Evolutionary conservation across 306 rosid species (phyloP).

Genomic region (Trichosanthes cucumerina): DNA sequence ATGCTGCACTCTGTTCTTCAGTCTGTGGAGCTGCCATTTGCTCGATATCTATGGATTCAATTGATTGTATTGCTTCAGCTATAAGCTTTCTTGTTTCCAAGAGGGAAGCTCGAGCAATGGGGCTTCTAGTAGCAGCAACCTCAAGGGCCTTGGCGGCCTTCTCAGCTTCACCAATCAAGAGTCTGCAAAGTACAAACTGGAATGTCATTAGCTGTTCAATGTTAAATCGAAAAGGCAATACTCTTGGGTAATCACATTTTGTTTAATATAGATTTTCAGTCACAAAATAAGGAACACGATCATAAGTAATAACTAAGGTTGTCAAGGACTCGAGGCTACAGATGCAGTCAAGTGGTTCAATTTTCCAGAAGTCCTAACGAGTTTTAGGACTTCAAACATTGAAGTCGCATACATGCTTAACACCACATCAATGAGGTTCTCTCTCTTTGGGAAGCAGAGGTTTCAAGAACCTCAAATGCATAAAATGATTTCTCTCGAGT

Average conservation of each 20-base stretch:
- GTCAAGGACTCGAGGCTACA: background rate
- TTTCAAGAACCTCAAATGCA: background rate
- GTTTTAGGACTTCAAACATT: background rate
- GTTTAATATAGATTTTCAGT: background rate
- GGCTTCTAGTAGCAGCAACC: slow-evolving; percentile 67
- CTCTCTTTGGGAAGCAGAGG: background rate
- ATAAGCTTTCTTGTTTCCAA: slow-evolving; percentile 78
- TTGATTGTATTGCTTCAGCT: slow-evolving; percentile 78
- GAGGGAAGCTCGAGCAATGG: slow-evolving; percentile 72
- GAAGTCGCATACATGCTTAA: background rate
- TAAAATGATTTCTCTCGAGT: background rate
- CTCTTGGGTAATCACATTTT: background rate
- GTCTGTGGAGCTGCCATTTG: slow-evolving; percentile 19
- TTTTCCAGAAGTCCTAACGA: background rate
- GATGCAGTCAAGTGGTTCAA: background rate
- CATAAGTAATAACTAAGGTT: background rate
- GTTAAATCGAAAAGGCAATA: background rate
- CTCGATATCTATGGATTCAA: slow-evolving; percentile 48
- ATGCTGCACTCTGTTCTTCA: slow-evolving; percentile 21
- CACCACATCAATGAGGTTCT: background rate
- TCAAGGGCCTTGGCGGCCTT: slow-evolving; percentile 89
- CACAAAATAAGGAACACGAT: background rate
- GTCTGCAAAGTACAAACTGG: slow-evolving; percentile 33
- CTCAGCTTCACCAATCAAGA: slow-evolving; percentile 90
- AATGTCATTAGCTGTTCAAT: background rate